Conservation (phyloP, 306 rosid species). For the Canavalia ensiformis region DNA sequence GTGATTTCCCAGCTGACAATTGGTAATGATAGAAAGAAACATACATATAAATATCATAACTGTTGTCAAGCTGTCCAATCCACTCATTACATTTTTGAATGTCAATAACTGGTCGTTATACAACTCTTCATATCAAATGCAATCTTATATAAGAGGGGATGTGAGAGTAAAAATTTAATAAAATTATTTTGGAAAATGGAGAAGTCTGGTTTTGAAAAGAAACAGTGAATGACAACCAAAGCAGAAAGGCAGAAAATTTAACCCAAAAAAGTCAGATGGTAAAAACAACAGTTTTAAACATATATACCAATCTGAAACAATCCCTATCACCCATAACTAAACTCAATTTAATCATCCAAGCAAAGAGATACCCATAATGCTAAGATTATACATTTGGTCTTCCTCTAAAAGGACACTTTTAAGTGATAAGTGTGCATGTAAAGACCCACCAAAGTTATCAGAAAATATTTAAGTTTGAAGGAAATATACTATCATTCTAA, state of each 20-base stretch:
- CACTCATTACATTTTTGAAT: background rate
- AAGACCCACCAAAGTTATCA: background rate
- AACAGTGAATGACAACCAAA: background rate
- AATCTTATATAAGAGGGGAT: background rate
- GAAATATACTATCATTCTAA: background rate
- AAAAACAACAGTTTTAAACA: constrained; percentile 10
- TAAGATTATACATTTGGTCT: constrained; percentile 5
- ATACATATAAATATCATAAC: constrained; percentile 1
- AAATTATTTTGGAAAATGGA: background rate
- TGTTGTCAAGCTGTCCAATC: background rate
- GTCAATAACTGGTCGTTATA: constrained; percentile 18
- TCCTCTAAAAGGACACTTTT: background rate
- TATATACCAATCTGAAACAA: background rate
- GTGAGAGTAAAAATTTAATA: background rate
- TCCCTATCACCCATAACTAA: background rate
- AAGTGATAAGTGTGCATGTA: background rate
- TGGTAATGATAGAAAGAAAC: background rate
- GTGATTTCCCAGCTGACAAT: background rate
- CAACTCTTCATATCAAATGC: constrained; percentile 5
- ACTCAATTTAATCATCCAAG: background rate
- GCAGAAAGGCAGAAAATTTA: constrained; percentile 10
- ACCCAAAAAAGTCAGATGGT: background rate
- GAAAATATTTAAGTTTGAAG: background rate
- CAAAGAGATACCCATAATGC: background rate
- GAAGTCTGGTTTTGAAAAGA: background rate